Base-by-base conservation (phyloP, 2,329 filamentous ascomycete species). In the Phialophora macrospora region DNA sequence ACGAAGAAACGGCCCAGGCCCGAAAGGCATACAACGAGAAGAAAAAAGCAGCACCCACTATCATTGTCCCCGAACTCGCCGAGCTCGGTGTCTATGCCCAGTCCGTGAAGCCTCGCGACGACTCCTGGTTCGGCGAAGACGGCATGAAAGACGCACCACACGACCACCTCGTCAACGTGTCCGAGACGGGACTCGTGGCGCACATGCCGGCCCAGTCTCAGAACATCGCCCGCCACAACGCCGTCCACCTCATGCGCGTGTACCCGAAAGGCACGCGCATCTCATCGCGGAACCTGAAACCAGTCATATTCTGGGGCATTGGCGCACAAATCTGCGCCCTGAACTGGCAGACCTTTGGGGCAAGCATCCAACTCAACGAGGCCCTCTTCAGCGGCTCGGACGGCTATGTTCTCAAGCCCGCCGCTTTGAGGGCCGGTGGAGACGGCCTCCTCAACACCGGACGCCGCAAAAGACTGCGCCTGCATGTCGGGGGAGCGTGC, bases 31-130 rank as follows among this genome's bases (percentile, higher is more conserved):
- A 71, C 63, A 60, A 69, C 14, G 61, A 71, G 28, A 70, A 71
- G 44, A 69, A 70, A 41, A 63, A 70, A 41, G 61, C 60, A 24
- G 56, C 63, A 9, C 22, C 68, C 17, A 65, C 66, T 12, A 51
- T 56, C 30, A 71, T 72, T 51, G 64, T 71, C 24, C 71, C 71
- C n/a, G 68, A 68, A 30, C 66, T 72, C 12, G 71, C 71, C 14
- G 71, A 71, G n/a, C 60, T 72, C 22, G 71, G 71, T 7, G 63
- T 72, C 22, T 72, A 72, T 56, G 71, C 71, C 38, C 71, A 72
- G 48, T 72, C 71, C 17, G 65, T 71, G 48, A 72, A 72, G 55
- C 71, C 71, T 28, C 60, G 56, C 32, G 67, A 72, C 65, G 68
- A 70, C 48, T 65, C 69, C 6, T 72, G 71, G 71, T 72, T 62